phyloP scores from a whole-genome alignment of 768 basidiomycete genomes.

The Leccinum sublutescens region DNA sequence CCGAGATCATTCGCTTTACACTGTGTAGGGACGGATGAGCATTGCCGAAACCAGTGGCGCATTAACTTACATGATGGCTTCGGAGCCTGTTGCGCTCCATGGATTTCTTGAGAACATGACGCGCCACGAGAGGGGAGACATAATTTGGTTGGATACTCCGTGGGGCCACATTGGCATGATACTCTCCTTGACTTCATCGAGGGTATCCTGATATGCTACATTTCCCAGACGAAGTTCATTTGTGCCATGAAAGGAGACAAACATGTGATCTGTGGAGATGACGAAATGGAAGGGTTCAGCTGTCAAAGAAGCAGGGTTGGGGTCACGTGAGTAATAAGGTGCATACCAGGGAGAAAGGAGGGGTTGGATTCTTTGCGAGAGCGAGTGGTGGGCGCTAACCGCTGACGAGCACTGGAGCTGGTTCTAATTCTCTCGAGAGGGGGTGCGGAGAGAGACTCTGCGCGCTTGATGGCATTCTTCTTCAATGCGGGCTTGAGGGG shows the following conservation, averaged over 20 bases:
- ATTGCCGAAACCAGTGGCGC: constrained; percentile 2
- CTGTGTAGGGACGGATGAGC: constrained; percentile 36
- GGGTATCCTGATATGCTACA: constrained; percentile 48
- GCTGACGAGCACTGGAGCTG: constrained; percentile 38
- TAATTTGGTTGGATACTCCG: constrained; percentile 49
- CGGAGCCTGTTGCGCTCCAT: constrained; percentile 59
- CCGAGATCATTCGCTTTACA: constrained; percentile 58
- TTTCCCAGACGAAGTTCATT: constrained; percentile 56
- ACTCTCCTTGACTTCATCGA: constrained; percentile 55
- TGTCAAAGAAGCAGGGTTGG: constrained; percentile 20
- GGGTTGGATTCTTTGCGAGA: constrained; percentile 36
- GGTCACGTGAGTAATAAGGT: constrained; percentile 1
- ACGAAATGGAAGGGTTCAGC: constrained; percentile 23
- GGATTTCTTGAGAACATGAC: constrained; percentile 67
- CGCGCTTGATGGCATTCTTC: constrained; percentile 36
- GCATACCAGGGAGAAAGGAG: constrained; percentile 32
- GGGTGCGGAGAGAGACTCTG: constrained; percentile 22
- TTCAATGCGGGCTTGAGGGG: constrained; percentile 61
- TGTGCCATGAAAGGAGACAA: constrained; percentile 64
- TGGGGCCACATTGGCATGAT: constrained; percentile 67
- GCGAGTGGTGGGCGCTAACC: constrained; percentile 33
- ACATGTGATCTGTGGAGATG: constrained; percentile 58
- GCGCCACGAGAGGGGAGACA: constrained; percentile 47
- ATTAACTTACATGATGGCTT: constrained; percentile 46
- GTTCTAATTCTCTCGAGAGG: constrained; percentile 41